phyloP scores from a whole-genome alignment of 1,139 yeast genomes.

The Suzukiozyma palmioleophila region DNA sequence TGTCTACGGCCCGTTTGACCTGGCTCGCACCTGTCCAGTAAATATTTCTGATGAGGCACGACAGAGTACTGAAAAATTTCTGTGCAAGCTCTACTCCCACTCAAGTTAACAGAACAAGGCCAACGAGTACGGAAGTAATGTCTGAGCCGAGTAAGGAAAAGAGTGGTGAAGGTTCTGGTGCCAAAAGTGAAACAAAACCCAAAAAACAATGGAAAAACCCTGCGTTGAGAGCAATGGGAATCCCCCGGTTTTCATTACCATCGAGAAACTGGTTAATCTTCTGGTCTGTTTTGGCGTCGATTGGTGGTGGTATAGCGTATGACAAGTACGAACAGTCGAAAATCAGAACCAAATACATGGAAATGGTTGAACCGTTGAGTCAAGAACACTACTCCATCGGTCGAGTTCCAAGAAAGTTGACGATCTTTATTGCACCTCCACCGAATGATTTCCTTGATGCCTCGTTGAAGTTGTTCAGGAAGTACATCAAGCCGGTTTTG shows the following conservation, averaged over 20 bases:
- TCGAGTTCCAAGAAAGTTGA: constrained; percentile 66
- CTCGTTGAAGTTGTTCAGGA: constrained; percentile 68
- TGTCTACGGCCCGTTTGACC: neutral
- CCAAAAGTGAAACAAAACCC: constrained; percentile 8
- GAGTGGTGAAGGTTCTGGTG: constrained; percentile 1
- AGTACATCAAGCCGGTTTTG: constrained; percentile 81
- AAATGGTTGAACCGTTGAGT: constrained; percentile 50
- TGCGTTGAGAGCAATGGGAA: constrained; percentile 84
- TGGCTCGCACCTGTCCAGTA: neutral
- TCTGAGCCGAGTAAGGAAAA: constrained; percentile 4
- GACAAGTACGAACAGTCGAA: constrained; percentile 72
- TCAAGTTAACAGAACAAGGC: neutral
- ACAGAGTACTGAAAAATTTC: neutral
- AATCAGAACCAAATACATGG: constrained; percentile 65
- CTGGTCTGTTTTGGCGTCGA: constrained; percentile 63
- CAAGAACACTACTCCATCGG: constrained; percentile 29
- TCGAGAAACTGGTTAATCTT: constrained; percentile 92
- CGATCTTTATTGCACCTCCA: constrained; percentile 89
- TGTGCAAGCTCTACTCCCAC: neutral
- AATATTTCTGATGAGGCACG: neutral
- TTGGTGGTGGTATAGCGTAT: constrained; percentile 71
- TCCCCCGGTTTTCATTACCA: constrained; percentile 73
- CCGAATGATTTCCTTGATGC: constrained; percentile 88
- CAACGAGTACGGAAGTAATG: neutral
- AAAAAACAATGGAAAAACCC: constrained; percentile 72